Percentiles rank a stretch among this genome's conserved stretches.
These are phyloP conservation scores for Teunomyces kruisii DNA, from an alignment of 805 yeast genomes.

Conservation along the genomic window DNA sequence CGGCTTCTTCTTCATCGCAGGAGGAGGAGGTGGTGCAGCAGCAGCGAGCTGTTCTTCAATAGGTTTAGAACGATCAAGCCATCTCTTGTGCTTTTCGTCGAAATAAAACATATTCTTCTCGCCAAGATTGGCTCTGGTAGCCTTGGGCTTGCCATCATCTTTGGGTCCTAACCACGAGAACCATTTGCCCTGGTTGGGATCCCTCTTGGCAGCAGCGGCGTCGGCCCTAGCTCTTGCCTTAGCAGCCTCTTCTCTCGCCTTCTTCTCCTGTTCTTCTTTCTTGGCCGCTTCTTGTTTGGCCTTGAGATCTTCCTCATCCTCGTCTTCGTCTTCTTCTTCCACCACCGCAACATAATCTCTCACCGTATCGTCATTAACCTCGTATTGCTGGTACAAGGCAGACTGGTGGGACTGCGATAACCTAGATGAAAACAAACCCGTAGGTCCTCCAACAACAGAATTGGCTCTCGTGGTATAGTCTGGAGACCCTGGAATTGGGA, in stretches of 20 bases:
- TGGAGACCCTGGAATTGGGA: slow-evolving; percentile 47
- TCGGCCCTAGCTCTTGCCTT: slow-evolving; percentile 37
- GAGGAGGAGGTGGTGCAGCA: slow-evolving; percentile 71
- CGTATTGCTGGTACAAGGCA: slow-evolving; percentile 44
- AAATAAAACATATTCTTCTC: slow-evolving; percentile 70
- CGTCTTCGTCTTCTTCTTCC: slow-evolving; percentile 49
- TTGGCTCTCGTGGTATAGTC: slow-evolving; percentile 46
- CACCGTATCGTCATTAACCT: slow-evolving; percentile 46
- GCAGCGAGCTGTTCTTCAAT: slow-evolving; percentile 60
- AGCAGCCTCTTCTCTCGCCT: slow-evolving; percentile 15
- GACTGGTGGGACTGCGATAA: slow-evolving; percentile 46
- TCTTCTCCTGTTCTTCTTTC: slow-evolving; percentile 19
- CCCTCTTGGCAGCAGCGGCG: slow-evolving; percentile 11
- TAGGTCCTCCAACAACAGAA: slow-evolving; percentile 37
- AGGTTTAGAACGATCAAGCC: slow-evolving; percentile 74
- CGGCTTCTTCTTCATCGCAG: slow-evolving; percentile 31
- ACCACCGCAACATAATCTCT: slow-evolving; percentile 41
- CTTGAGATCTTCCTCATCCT: slow-evolving; percentile 37
- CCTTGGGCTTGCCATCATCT: slow-evolving; percentile 67
- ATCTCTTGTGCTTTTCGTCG: slow-evolving; percentile 80
- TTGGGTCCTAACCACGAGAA: slow-evolving; percentile 42
- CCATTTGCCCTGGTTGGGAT: slow-evolving; percentile 40
- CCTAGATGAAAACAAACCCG: slow-evolving; percentile 38
- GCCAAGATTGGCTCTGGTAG: slow-evolving; percentile 83
- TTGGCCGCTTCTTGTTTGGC: slow-evolving; percentile 13